Base-by-base conservation (phyloP, 2,329 filamentous ascomycete species). In the Xylaria sp. region DNA sequence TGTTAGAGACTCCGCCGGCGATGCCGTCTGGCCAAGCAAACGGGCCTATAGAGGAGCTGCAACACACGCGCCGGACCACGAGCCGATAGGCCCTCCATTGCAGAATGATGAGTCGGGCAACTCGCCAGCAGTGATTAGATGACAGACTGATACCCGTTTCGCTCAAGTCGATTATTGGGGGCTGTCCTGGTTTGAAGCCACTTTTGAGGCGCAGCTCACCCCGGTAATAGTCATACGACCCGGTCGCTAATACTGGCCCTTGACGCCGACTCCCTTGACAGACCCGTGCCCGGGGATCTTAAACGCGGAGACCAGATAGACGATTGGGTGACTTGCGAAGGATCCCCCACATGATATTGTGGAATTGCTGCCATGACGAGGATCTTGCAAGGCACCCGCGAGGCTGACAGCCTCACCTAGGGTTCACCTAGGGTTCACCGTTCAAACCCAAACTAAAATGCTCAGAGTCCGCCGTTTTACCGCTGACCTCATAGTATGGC, bases 321-420 rank as follows among this genome's bases (percentile, higher is more conserved):
- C 75, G 76, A 79, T 80, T 79, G 77, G 78, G 69, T 39, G 52
- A 71, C 71, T 74, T 75, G 74, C 78, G 78, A 80, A 60, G 58
- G n/a, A 39, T 61, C 41, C 64, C 61, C 64, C 67, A 68, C 64
- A 60, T 63, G 20, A 62, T 28, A 56, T 32, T 55, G 58, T 34
- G 59, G 58, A 53, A 58, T 23, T 52, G 46, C 32, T 55, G 48
- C 25, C 46, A 58, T 60, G 53, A 39, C 61, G 60, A 60, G 55
- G 60, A 58, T 63, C 61, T 53, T 39, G 55, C 48, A 68, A 72
- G 68, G 70, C 68, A 70, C 41, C 36, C 70, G 55, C 59, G 68
- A 72, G 70, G 70, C 69, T 71, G 67, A 72, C 67, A 69, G 68
- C 66, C 64, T 63, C 63, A 61, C 46, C 61, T 45, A 61, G 52